phyloP scores from a whole-genome alignment of 495 filamentous ascomycete genomes.

The Podospora pseudoanserina region DNA sequence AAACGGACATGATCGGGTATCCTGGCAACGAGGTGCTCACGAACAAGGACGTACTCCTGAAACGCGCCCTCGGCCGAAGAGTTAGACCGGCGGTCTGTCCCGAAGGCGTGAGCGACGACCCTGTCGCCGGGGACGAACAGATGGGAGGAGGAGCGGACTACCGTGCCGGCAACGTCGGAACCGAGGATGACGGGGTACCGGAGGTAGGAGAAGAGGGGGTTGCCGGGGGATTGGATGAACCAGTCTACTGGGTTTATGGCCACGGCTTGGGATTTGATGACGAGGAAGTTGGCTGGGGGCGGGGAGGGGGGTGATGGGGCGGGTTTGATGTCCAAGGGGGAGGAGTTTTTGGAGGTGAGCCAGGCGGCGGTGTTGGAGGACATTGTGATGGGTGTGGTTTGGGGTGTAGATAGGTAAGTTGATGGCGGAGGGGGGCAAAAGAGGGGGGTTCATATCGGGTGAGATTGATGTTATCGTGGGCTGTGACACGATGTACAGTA shows the following conservation, averaged over 20 bases:
- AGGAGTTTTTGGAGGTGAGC: constrained; percentile 1
- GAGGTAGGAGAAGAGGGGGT: constrained; percentile 25
- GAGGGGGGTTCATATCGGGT: not conserved
- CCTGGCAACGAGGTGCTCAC: constrained; percentile 24
- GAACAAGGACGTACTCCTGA: constrained; percentile 38
- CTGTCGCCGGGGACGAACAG: constrained; percentile 46
- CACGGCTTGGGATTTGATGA: constrained; percentile 36
- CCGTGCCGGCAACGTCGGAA: constrained; percentile 49
- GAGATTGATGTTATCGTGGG: not conserved
- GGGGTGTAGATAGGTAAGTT: not conserved
- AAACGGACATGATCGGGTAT: constrained; percentile 45
- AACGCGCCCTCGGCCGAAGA: constrained; percentile 28
- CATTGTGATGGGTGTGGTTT: not conserved
- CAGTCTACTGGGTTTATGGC: constrained; percentile 49
- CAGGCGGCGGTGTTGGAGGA: constrained; percentile 13
- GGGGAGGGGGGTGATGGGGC: constrained; percentile 24
- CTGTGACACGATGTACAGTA: not conserved
- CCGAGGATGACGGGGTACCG: constrained; percentile 51
- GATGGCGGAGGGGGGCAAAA: not conserved
- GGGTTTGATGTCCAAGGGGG: constrained; percentile 30
- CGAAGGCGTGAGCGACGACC: constrained; percentile 33
- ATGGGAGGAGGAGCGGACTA: constrained; percentile 38
- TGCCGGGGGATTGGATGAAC: constrained; percentile 34
- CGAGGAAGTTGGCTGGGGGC: constrained; percentile 21
- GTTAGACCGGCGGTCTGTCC: constrained; percentile 11